phyloP scores from a whole-genome alignment of 495 filamentous ascomycete genomes.

The Alectoria sarmentosa region DNA sequence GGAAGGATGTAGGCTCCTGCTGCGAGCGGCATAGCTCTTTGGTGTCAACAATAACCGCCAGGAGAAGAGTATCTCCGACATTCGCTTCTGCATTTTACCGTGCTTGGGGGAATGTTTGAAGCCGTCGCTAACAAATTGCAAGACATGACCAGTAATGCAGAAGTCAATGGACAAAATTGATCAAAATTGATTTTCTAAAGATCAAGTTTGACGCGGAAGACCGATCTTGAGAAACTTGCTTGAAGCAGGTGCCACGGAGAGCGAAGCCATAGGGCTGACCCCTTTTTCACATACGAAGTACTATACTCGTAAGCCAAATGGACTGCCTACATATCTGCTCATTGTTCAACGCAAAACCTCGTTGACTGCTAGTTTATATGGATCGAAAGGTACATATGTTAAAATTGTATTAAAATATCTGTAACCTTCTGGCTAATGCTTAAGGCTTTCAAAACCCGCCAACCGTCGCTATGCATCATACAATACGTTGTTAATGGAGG shows the following conservation, averaged over 20 bases:
- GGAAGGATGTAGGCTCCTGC: background rate
- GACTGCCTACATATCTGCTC: background rate
- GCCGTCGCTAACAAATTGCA: background rate
- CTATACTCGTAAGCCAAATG: background rate
- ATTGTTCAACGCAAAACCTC: background rate
- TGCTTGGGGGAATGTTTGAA: constrained; percentile 1
- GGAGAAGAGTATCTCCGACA: constrained; percentile 1
- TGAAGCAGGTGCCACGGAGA: constrained; percentile 1
- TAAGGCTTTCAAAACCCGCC: background rate
- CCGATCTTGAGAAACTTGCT: constrained; percentile 4
- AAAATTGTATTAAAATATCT: constrained; percentile 14
- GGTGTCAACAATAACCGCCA: constrained; percentile 2
- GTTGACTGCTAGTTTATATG: background rate
- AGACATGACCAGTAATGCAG: constrained; percentile 12
- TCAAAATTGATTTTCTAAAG: background rate
- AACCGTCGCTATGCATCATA: constrained; percentile 16
- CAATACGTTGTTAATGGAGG: constrained; percentile 5
- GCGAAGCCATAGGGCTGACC: constrained; percentile 15
- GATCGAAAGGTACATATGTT: background rate
- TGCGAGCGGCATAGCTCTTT: background rate
- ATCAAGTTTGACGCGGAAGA: constrained; percentile 8
- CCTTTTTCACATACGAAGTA: background rate
- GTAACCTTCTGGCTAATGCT: constrained; percentile 5
- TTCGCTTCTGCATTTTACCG: constrained; percentile 8
- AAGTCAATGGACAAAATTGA: background rate